Evolutionary conservation across 73 alveolate genomes (phyloP).

Genomic region (Diophrys appendiculata): DNA sequence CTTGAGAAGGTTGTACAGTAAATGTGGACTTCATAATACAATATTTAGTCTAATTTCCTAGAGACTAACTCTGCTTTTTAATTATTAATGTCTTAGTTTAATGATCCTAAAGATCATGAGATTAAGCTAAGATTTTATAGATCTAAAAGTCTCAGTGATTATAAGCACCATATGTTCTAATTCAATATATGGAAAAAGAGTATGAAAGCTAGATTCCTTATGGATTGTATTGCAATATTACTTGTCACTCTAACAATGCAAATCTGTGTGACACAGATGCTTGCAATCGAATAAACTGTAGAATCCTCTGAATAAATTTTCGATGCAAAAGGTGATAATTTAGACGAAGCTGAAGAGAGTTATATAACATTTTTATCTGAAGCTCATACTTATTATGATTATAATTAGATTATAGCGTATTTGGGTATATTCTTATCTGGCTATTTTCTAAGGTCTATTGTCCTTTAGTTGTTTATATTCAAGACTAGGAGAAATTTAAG

Average conservation of each 20-base stretch:
- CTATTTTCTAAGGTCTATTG: not conserved
- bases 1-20: conserved; percentile 19
- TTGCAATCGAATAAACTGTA: not conserved
- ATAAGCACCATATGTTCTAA: conserved; percentile 17
- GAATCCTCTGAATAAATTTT: not conserved
- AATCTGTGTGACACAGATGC: not conserved
- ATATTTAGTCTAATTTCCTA: conserved; percentile 7
- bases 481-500: not conserved
- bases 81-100: not conserved
- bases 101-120: not conserved
- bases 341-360: not conserved
- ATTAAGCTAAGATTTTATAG: not conserved
- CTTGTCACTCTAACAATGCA: not conserved
- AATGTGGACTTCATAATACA: conserved; percentile 19
- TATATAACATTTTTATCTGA: not conserved
- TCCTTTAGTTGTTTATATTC: too few relatives aligned
- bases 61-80: conserved; percentile 7
- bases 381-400: not conserved
- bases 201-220: conserved; percentile 16
- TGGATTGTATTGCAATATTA: not conserved
- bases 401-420: not conserved
- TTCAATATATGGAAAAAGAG: conserved; percentile 11
- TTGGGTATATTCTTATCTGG: not conserved
- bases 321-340: not conserved
- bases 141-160: not conserved